phyloP scores from a whole-genome alignment of 139 green algal genomes.

The Spirogloea muscicola region DNA sequence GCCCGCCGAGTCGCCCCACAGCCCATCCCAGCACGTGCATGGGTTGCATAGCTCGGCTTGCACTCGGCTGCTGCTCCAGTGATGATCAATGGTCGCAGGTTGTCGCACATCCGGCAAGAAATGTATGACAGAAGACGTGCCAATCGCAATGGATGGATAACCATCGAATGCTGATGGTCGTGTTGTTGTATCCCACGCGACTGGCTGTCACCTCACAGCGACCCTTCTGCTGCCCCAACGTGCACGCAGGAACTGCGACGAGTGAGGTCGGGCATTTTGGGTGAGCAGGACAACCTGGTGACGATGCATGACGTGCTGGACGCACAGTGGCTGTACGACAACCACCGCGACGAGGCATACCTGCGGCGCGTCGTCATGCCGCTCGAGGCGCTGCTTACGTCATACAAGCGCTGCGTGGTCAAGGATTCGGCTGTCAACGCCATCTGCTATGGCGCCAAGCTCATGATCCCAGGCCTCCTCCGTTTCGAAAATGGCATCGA shows the following conservation, averaged over 20 bases:
- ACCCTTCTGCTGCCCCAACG: no score
- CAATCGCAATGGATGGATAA: no score
- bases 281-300: conserved; percentile 96
- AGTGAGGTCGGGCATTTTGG: conserved; percentile 89
- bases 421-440: conserved; percentile 98
- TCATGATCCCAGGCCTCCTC: conserved; percentile 96
- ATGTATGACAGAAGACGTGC: no score
- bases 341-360: conserved; percentile 89
- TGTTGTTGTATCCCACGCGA: no score
- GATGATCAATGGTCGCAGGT: no score
- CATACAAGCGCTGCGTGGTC: conserved; percentile 93
- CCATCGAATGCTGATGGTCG: no score
- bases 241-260: conserved; percentile 85
- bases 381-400: conserved; percentile 89
- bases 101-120: no score
- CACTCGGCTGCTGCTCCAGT: no score
- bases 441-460: conserved; percentile 98
- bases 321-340: conserved; percentile 90
- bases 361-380: conserved; percentile 90
- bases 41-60: no score
- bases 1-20: no score
- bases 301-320: conserved; percentile 99
- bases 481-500: conserved; percentile 51
- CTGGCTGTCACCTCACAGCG: no score
- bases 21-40: no score